These are phyloP conservation scores for Mollisia scopiformis DNA, from an alignment of 2,329 filamentous ascomycete species.

Conservation along the genomic window DNA sequence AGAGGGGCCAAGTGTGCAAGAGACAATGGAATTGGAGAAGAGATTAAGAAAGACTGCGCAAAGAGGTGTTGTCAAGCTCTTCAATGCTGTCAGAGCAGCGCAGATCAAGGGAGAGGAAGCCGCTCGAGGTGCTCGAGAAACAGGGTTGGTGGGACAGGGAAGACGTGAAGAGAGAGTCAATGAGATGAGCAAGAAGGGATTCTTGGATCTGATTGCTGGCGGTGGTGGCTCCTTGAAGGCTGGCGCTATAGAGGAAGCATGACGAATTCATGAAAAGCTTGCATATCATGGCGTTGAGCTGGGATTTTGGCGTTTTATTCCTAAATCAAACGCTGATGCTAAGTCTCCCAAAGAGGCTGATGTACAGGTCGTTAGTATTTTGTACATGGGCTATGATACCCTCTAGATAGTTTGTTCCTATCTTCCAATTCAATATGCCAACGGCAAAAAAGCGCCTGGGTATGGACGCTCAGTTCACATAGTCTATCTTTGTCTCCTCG, in stretches of 20 bases:
- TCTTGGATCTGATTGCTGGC: conserved; percentile 83
- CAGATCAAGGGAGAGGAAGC: conserved; percentile 87
- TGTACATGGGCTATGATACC: conserved; percentile 31
- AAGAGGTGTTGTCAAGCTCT: conserved; percentile 91
- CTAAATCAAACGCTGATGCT: conserved; percentile 17
- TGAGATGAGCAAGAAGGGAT: conserved; percentile 97
- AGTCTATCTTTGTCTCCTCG: conserved; percentile 1
- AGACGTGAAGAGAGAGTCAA: conserved; percentile 86
- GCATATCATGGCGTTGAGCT: conserved; percentile 29
- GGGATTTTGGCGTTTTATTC: conserved; percentile 22
- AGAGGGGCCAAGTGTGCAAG: conserved; percentile 50
- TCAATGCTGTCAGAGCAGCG: conserved; percentile 91
- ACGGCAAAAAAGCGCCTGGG: too few species aligned
- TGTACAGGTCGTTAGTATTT: conserved; percentile 22
- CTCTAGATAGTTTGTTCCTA: conserved; percentile 19
- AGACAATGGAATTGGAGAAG: conserved; percentile 73
- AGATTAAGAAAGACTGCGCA: conserved; percentile 85
- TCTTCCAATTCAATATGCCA: conserved; percentile 6
- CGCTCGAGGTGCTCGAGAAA: conserved; percentile 67
- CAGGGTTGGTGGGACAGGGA: conserved; percentile 77
- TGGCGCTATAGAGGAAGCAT: conserved; percentile 49
- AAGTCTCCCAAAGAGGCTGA: conserved; percentile 7
- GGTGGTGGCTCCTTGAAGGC: conserved; percentile 63
- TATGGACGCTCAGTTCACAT: too few species aligned
- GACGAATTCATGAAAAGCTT: conserved; percentile 1